Conservation (phyloP, 805 yeast species). For the Yamadazyma kitorensis region DNA sequence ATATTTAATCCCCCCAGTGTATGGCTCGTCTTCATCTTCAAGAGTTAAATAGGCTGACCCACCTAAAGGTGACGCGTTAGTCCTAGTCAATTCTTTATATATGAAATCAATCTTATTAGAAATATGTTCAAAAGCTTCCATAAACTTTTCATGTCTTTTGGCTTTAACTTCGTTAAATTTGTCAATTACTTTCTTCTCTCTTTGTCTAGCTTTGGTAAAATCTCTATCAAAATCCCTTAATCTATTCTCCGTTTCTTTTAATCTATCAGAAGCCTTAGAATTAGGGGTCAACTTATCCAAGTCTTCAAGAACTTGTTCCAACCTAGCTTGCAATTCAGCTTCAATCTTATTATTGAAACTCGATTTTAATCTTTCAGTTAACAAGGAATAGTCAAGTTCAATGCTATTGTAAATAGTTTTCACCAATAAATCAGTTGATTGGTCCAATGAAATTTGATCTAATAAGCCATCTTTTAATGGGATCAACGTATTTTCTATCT, state of each 20-base stretch:
- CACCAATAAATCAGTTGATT: slow-evolving; percentile 37
- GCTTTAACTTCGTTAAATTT: slow-evolving; percentile 59
- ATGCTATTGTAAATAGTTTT: slow-evolving; percentile 41
- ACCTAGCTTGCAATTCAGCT: slow-evolving; percentile 29
- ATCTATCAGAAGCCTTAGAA: slow-evolving; percentile 72
- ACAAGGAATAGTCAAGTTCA: slow-evolving; percentile 51
- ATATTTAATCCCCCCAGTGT: slow-evolving; percentile 74
- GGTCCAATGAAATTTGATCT: slow-evolving; percentile 60
- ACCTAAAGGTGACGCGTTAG: slow-evolving; percentile 70
- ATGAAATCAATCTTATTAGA: slow-evolving; percentile 68
- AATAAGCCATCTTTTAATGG: slow-evolving; percentile 64
- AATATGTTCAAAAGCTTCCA: slow-evolving; percentile 73
- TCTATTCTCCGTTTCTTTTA: slow-evolving; percentile 62
- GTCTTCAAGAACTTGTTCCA: slow-evolving; percentile 36
- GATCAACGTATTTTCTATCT: slow-evolving; percentile 62
- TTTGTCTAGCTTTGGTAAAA: slow-evolving; percentile 56
- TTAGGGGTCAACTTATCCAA: slow-evolving; percentile 68
- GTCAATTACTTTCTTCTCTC: slow-evolving; percentile 52
- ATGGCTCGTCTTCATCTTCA: slow-evolving; percentile 91
- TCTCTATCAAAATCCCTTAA: slow-evolving; percentile 63
- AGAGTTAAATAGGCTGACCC: slow-evolving; percentile 90
- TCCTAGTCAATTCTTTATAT: slow-evolving; percentile 82
- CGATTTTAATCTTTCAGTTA: slow-evolving; percentile 45
- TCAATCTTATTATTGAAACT: slow-evolving; percentile 37
- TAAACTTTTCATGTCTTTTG: slow-evolving; percentile 61